Conservation (phyloP, 352 stramenopile genomes). For the Pythium insidiosum region DNA sequence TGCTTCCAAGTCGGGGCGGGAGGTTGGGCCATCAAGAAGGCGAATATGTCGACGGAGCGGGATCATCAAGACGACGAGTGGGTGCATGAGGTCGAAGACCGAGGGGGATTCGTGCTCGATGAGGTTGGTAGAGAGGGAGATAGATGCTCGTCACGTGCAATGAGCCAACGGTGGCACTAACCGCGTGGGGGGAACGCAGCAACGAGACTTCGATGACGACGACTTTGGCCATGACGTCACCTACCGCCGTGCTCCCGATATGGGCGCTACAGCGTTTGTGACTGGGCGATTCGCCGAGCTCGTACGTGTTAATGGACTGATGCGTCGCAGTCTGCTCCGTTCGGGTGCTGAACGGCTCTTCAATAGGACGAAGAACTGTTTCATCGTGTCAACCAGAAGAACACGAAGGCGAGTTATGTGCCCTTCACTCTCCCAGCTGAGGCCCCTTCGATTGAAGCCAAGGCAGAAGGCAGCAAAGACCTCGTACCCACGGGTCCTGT, state of each 20-base stretch:
- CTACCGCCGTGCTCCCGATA: conserved; percentile 43
- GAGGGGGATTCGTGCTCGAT: conserved; percentile 42
- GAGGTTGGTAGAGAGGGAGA: conserved; percentile 23
- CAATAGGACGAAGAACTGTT: conserved; percentile 23
- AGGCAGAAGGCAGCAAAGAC: conserved; percentile 22
- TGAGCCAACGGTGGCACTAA: background rate
- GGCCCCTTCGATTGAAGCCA: no score
- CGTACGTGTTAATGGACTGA: conserved; percentile 17
- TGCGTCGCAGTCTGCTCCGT: background rate
- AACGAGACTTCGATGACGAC: conserved; percentile 36
- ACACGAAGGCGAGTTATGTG: no score
- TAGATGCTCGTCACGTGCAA: background rate
- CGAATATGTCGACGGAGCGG: conserved; percentile 42
- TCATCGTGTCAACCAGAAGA: no score
- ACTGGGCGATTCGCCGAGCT: conserved; percentile 48
- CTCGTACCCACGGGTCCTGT: conserved; percentile 40
- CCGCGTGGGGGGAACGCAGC: conserved; percentile 4
- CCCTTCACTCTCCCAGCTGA: no score
- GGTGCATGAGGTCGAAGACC: conserved; percentile 44
- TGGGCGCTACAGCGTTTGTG: conserved; percentile 40
- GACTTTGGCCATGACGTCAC: conserved; percentile 45
- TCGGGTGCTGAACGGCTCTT: no score
- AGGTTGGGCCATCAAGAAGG: conserved; percentile 8
- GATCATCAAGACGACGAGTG: conserved; percentile 59
- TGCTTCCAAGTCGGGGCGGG: background rate